phyloP scores from a whole-genome alignment of 352 stramenopile species.

The Pythium periplocum region DNA sequence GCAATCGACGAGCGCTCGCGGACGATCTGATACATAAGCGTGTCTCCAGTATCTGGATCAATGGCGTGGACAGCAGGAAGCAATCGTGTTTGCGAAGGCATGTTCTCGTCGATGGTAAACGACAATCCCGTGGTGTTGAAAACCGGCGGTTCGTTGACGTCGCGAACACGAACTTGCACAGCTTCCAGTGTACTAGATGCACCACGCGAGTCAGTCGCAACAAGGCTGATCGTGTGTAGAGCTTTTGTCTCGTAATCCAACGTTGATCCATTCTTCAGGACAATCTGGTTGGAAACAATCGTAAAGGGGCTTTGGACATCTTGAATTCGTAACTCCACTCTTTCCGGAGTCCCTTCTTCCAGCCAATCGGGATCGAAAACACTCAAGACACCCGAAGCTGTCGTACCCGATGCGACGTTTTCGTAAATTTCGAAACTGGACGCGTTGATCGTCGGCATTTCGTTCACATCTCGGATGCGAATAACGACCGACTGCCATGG shows the following conservation, averaged over 20 bases:
- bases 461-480: constrained; percentile 20
- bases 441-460: constrained; percentile 10
- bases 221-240: constrained; percentile 9
- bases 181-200: constrained; percentile 6
- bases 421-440: constrained; percentile 16
- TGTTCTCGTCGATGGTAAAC: constrained; percentile 26
- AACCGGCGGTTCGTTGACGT: constrained; percentile 30
- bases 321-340: background rate
- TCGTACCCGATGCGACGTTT: constrained; percentile 9
- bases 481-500: constrained; percentile 16
- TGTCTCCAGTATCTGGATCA: constrained; percentile 25
- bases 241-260: constrained; percentile 17
- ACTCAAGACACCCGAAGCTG: constrained; percentile 2
- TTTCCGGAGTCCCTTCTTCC: constrained; percentile 5
- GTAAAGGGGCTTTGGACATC: too few relatives aligned
- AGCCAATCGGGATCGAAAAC: constrained; percentile 21
- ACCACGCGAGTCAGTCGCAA: constrained; percentile 14
- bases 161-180: constrained; percentile 17
- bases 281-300: too few relatives aligned
- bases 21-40: constrained; percentile 19
- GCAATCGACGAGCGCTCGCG: constrained; percentile 7
- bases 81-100: constrained; percentile 13
- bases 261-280: too few relatives aligned
- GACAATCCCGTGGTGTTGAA: constrained; percentile 4
- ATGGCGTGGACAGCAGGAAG: constrained; percentile 9